A percentile compares a stretch with the other conserved stretches of the same genome.
Evolutionary conservation across 2,329 filamentous ascomycete species (phyloP).

Genomic region (Diaporthe sp.): DNA sequence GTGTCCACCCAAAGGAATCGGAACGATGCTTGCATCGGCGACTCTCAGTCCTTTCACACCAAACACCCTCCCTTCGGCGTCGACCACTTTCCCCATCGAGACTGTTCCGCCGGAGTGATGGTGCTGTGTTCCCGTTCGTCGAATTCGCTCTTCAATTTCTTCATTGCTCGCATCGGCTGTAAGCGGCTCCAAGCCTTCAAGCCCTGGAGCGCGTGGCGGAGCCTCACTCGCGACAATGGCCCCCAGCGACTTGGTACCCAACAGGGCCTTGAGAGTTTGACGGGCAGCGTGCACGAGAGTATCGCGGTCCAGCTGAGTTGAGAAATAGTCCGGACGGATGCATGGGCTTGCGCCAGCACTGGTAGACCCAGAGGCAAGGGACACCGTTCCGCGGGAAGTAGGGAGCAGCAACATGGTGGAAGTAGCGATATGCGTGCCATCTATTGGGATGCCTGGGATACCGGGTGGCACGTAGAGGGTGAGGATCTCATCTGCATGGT

Average conservation of each 20-base stretch:
- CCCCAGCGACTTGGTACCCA: conserved; percentile 14
- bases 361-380: not conserved
- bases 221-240: conserved; percentile 13
- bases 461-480: conserved; percentile 21
- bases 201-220: conserved; percentile 4
- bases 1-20: conserved; percentile 56
- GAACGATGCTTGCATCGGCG: conserved; percentile 41
- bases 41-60: conserved; percentile 41
- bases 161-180: conserved; percentile 40
- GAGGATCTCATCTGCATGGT: conserved; percentile 19
- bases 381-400: conserved; percentile 25
- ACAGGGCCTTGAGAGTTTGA: conserved; percentile 18
- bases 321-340: conserved; percentile 19
- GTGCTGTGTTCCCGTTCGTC: conserved; percentile 40
- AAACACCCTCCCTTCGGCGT: conserved; percentile 32
- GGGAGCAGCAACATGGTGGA: conserved; percentile 27
- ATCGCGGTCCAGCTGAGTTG: conserved; percentile 17
- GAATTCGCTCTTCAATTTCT: conserved; percentile 43
- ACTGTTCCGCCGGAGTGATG: conserved; percentile 31
- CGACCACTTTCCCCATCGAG: conserved; percentile 27
- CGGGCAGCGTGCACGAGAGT: conserved; percentile 26
- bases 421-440: conserved; percentile 29
- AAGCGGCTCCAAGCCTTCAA: conserved; percentile 11
- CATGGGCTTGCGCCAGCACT: not conserved
- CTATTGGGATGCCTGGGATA: conserved; percentile 18